A percentile compares a stretch with the other conserved stretches of the same genome.
phyloP scores from a whole-genome alignment of 495 filamentous ascomycete genomes.

The Neurospora sp. region DNA sequence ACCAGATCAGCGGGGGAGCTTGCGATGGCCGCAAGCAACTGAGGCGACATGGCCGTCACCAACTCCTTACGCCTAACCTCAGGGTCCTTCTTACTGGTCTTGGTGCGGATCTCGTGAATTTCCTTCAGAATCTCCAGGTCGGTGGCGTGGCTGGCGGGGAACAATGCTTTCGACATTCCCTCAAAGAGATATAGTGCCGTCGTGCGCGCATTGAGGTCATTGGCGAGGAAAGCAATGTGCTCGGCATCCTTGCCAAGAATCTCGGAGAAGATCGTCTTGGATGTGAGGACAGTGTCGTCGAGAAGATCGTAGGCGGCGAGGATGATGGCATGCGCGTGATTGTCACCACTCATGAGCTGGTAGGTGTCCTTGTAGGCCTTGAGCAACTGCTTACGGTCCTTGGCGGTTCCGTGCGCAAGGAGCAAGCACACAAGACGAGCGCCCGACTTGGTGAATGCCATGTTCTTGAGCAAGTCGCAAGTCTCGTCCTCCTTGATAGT shows the following conservation, averaged over 20 bases:
- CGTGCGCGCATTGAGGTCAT: conserved; percentile 62
- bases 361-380: conserved; percentile 79
- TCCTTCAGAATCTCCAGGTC: conserved; percentile 60
- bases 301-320: conserved; percentile 80
- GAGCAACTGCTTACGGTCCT: conserved; percentile 84
- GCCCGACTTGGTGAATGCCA: conserved; percentile 90
- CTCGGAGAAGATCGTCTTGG: conserved; percentile 77
- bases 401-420: conserved; percentile 75
- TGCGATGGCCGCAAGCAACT: conserved; percentile 61
- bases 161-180: conserved; percentile 58
- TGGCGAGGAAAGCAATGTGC: conserved; percentile 53
- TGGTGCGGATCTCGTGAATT: conserved; percentile 62
- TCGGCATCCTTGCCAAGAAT: conserved; percentile 52
- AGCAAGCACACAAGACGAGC: conserved; percentile 69
- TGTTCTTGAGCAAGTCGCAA: conserved; percentile 79
- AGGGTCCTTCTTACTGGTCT: conserved; percentile 85
- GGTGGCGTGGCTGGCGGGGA: conserved; percentile 45
- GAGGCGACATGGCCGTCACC: conserved; percentile 52
- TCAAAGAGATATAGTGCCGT: conserved; percentile 78
- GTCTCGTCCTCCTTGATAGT: conserved; percentile 83
- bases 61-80: conserved; percentile 66
- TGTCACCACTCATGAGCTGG: conserved; percentile 69
- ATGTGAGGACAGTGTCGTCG: conserved; percentile 84
- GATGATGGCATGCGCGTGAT: conserved; percentile 68
- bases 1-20: conserved; percentile 56